Evolutionary conservation across 164 flowering plant species (phyloP).

Genomic region (Platanus orientalis): DNA sequence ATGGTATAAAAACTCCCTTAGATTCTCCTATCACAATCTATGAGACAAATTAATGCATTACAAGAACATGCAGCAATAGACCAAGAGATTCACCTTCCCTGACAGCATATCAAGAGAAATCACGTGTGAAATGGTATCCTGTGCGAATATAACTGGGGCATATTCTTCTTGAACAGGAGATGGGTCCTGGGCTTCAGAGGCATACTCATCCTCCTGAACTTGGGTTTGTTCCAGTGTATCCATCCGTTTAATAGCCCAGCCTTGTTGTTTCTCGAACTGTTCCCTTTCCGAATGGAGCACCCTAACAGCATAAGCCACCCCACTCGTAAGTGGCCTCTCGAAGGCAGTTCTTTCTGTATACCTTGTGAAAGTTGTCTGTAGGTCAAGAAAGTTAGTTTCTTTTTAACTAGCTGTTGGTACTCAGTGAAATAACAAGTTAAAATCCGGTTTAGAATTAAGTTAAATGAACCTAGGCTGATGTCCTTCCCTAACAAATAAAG

Average conservation of each 20-base stretch:
- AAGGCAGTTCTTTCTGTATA: conserved; percentile 90
- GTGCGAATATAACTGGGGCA: conserved; percentile 98
- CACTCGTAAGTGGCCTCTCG: conserved; percentile 95
- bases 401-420: not conserved
- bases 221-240: conserved; percentile 52
- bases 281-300: conserved; percentile 87
- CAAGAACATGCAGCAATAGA: conserved; percentile 4
- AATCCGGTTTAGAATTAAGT: no score
- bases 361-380: conserved; percentile 73
- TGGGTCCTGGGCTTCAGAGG: conserved; percentile 47
- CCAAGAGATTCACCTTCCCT: conserved; percentile 55
- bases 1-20: not conserved
- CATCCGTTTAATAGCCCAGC: conserved; percentile 93
- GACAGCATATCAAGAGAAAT: conserved; percentile 91
- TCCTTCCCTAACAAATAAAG: not conserved
- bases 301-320: conserved; percentile 95
- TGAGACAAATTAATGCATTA: not conserved
- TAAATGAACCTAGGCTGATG: no score
- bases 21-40: not conserved
- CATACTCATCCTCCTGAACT: conserved; percentile 64
- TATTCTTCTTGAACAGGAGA: conserved; percentile 86
- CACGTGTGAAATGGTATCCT: conserved; percentile 85
- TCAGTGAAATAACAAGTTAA: not conserved
- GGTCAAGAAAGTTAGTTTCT: conserved; percentile 22
- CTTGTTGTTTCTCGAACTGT: conserved; percentile 79